Base-by-base conservation (phyloP, 352 stramenopile genomes). In the Phytophthora colocasiae region DNA sequence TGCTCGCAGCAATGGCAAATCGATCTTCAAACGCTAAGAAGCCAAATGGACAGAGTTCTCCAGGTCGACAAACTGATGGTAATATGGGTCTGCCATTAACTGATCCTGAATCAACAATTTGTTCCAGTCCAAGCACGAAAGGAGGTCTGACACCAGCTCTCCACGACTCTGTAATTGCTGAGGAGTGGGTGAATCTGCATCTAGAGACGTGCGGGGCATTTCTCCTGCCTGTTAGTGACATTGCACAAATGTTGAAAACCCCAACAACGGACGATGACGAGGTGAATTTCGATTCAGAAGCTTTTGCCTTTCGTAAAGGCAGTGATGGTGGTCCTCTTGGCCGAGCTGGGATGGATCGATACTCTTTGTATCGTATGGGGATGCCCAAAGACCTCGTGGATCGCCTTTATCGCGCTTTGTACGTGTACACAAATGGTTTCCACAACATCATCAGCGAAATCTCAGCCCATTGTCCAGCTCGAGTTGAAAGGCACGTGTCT, bases 391-490 rank as follows among this genome's bases (percentile, higher is more conserved):
- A 87, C 11, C 70, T 95, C 12, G 86, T 95, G 5, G 84, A 93
- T 63, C 80, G 86, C 1, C 69, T 95, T 1, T 95, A 91, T 54
- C 81, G 86, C n/a, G 84, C 83, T 19, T 65, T 95, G 5, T 95
- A 93, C 69, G 84, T 95, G 24, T 93, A 95, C 67, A 92, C 85
- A 12, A 95, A 91, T 50, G 85, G 86, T 6, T 95, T 95, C 41
- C 85, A 93, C 75, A 93, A 84, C 34, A 79, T 95, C 55, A 91
- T 95, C 68, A 86, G 86, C 46, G 85, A 95, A 53, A 91, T 95
- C 31, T 80, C 83, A 9, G 71, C 83, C 9, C 86, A 89, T 34
- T 92, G 85, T 36, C 86, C 86, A 8, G 73, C 83, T 4, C 69
- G 54, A 1, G 73, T 86, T 14, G 84, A 92, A 65, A 81, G 76